Percentiles rank a stretch among this genome's conserved stretches.
These are phyloP conservation scores for Penicillium angulare DNA, from an alignment of 495 filamentous ascomycete genomes.

Conservation along the genomic window DNA sequence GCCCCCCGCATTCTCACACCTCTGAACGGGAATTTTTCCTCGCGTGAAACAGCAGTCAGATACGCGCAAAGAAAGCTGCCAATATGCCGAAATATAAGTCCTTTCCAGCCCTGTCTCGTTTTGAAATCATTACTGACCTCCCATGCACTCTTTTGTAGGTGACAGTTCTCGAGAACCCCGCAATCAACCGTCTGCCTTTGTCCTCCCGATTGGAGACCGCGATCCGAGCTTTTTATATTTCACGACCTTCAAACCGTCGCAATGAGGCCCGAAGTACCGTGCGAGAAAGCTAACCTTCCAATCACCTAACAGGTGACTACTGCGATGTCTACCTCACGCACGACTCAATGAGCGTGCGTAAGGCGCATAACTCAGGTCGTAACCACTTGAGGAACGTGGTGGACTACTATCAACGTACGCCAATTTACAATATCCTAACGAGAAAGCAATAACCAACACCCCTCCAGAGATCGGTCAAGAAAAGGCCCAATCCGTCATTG, in stretches of 20 bases:
- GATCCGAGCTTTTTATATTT: slow-evolving; percentile 1
- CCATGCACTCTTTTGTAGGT: slow-evolving; percentile 69
- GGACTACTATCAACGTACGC: slow-evolving; percentile 94
- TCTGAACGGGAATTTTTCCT: slow-evolving; percentile 25
- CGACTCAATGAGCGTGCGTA: slow-evolving; percentile 99
- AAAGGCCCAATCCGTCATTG: slow-evolving; percentile 96
- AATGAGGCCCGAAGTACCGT: slow-evolving; percentile 5
- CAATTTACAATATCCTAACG: too few species aligned
- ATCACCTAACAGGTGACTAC: slow-evolving; percentile 75
- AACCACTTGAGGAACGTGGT: slow-evolving; percentile 97
- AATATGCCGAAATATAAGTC: slow-evolving; percentile 84
- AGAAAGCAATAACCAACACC: too few species aligned
- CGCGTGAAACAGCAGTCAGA: slow-evolving; percentile 18
- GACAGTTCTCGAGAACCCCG: not conserved
- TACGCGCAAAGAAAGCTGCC: slow-evolving; percentile 20
- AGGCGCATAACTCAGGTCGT: slow-evolving; percentile 93
- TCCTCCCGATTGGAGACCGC: slow-evolving; percentile 6
- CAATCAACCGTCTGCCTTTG: not conserved
- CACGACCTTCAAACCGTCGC: not conserved
- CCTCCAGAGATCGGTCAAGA: slow-evolving; percentile 94
- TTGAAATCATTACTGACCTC: slow-evolving; percentile 45
- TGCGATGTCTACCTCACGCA: slow-evolving; percentile 99
- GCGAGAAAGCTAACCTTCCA: slow-evolving; percentile 8
- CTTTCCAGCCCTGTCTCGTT: not conserved
- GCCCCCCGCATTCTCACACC: too few species aligned